Evolutionary conservation across 768 basidiomycete species (phyloP).

Genomic region (Rossbeevera mucosa): DNA sequence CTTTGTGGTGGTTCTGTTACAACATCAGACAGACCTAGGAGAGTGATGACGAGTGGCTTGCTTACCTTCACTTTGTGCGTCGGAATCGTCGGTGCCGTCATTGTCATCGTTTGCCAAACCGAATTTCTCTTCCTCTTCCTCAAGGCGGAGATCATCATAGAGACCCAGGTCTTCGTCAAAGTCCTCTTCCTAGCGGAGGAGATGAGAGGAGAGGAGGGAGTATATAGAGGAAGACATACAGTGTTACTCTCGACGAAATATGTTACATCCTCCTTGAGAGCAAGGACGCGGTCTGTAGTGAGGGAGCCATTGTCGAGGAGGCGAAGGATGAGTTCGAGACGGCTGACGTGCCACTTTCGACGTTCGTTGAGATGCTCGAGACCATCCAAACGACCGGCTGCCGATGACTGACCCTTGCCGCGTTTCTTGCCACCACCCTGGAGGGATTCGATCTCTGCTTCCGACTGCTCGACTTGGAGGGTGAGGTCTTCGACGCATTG

Average conservation of each 20-base stretch:
- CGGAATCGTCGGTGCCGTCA: constrained; percentile 67
- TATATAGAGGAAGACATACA: constrained; percentile 48
- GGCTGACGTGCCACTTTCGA: constrained; percentile 89
- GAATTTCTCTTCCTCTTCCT: constrained; percentile 95
- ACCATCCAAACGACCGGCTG: constrained; percentile 71
- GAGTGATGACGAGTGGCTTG: constrained; percentile 20
- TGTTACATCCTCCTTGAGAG: constrained; percentile 87
- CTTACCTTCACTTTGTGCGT: constrained; percentile 69
- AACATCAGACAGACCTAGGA: neutral
- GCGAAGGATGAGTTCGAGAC: constrained; percentile 90
- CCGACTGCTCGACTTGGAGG: constrained; percentile 88
- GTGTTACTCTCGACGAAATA: constrained; percentile 97
- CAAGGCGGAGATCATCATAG: constrained; percentile 95
- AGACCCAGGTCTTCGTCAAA: constrained; percentile 97
- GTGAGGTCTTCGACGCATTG: constrained; percentile 86
- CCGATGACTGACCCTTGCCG: constrained; percentile 61
- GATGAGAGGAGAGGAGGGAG: constrained; percentile 16
- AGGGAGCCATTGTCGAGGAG: constrained; percentile 92
- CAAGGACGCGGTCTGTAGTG: constrained; percentile 70
- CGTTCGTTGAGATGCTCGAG: constrained; percentile 89
- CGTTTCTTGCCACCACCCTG: constrained; percentile 82
- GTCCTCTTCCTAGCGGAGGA: constrained; percentile 73
- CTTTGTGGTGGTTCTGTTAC: constrained; percentile 58
- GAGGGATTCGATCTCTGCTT: constrained; percentile 89
- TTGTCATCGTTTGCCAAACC: constrained; percentile 70